Conservation (phyloP, 805 yeast genomes). For the Candida broadrunensis region DNA sequence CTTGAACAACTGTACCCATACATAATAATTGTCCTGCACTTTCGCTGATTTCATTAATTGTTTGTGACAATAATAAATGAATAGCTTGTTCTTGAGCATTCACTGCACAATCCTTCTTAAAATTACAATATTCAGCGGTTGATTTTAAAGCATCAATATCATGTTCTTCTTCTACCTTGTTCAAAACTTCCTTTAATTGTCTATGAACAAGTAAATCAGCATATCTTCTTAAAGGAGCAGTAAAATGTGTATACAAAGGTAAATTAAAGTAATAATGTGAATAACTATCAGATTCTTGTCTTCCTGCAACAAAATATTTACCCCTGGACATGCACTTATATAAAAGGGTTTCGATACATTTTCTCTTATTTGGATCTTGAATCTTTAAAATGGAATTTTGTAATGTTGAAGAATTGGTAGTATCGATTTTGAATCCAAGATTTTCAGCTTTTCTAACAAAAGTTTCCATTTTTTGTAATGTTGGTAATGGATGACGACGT, state of each 20-base stretch:
- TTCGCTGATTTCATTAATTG: conserved; percentile 69
- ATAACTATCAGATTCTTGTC: conserved; percentile 71
- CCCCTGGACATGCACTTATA: conserved; percentile 83
- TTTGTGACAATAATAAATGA: conserved; percentile 80
- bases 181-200: conserved; percentile 71
- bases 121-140: conserved; percentile 88
- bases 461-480: conserved; percentile 73
- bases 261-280: conserved; percentile 79
- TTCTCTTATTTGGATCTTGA: conserved; percentile 59
- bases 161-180: conserved; percentile 31
- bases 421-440: conserved; percentile 68
- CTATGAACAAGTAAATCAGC: conserved; percentile 92
- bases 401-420: conserved; percentile 67
- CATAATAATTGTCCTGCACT: conserved; percentile 78
- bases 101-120: conserved; percentile 91
- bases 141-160: conserved; percentile 72
- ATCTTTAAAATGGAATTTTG: conserved; percentile 67
- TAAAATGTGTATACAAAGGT: conserved; percentile 89
- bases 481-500: conserved; percentile 85
- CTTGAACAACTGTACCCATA: conserved; percentile 85
- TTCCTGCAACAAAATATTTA: conserved; percentile 85
- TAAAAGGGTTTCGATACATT: conserved; percentile 74
- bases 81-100: conserved; percentile 94
- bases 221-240: conserved; percentile 88
- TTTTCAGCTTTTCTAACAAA: conserved; percentile 69